Conservation (phyloP, 2,329 filamentous ascomycete species). For the Aspergillus proliferans region DNA sequence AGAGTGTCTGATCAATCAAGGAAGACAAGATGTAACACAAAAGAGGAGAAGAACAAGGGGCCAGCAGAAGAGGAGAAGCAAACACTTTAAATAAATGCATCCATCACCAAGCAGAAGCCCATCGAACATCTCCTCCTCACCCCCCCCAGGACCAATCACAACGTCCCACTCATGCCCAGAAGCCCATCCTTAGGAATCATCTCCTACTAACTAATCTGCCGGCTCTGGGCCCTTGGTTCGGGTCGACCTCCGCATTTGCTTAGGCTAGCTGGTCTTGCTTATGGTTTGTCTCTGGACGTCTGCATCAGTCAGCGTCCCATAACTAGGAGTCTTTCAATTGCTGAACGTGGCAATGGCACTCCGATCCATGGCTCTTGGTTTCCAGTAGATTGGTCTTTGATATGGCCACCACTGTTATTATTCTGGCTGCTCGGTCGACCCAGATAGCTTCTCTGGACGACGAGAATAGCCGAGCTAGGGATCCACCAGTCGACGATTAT, state of each 20-base stretch:
- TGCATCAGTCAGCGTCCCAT: background rate
- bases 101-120: background rate
- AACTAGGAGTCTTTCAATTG: too few species aligned
- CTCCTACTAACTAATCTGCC: background rate
- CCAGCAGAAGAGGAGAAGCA: background rate
- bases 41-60: slow-evolving; percentile 9
- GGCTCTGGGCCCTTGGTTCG: background rate
- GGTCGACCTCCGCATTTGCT: background rate
- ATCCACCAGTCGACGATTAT: background rate
- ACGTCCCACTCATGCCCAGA: background rate
- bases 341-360: too few species aligned
- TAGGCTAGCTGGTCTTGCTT: background rate
- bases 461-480: background rate
- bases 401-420: background rate
- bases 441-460: background rate
- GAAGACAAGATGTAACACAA: too few species aligned
- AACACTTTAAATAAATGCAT: background rate
- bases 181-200: background rate
- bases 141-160: background rate
- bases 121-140: background rate
- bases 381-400: background rate
- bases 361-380: too few species aligned
- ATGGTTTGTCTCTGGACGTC: background rate
- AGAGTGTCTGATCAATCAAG: background rate
- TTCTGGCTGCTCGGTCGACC: background rate